Conservation (phyloP, 805 yeast genomes). For the Debaryomyces castellii region DNA sequence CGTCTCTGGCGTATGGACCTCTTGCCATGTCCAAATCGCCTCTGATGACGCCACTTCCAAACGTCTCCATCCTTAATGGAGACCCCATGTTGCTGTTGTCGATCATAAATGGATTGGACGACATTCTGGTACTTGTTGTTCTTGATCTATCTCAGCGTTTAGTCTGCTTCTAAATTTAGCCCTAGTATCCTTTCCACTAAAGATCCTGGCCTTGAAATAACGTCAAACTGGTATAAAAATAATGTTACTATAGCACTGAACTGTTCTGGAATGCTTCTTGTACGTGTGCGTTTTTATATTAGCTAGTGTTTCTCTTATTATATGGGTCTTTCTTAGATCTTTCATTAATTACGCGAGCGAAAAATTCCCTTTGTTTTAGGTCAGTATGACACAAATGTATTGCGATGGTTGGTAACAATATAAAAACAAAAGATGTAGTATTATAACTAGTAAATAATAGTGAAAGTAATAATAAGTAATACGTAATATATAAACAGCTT, state of each 20-base stretch:
- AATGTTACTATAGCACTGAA: not conserved
- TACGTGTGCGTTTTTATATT: not conserved
- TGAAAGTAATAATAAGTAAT: not conserved
- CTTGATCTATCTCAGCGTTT: not conserved
- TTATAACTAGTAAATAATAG: not conserved
- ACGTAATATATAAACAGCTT: conserved; percentile 1
- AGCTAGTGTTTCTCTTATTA: not conserved
- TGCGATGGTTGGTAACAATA: too few species aligned
- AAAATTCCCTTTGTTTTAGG: conserved; percentile 1
- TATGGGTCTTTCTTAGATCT: not conserved
- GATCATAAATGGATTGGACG: conserved; percentile 4
- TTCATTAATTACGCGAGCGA: not conserved
- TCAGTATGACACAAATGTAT: conserved; percentile 1
- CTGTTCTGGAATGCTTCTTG: not conserved
- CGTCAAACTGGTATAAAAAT: not conserved
- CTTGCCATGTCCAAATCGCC: not conserved
- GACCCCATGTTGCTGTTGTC: not conserved
- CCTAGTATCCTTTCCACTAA: not conserved
- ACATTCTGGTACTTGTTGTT: not conserved
- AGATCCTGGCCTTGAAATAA: not conserved
- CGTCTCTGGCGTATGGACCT: not conserved
- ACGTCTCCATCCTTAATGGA: not conserved
- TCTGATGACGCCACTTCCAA: not conserved
- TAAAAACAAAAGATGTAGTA: conserved; percentile 1
- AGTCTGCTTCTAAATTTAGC: conserved; percentile 1